A percentile compares a stretch with the other conserved stretches of the same genome.
Evolutionary conservation across 257 asterid species (phyloP).

Genomic region (Primulina eburnea): DNA sequence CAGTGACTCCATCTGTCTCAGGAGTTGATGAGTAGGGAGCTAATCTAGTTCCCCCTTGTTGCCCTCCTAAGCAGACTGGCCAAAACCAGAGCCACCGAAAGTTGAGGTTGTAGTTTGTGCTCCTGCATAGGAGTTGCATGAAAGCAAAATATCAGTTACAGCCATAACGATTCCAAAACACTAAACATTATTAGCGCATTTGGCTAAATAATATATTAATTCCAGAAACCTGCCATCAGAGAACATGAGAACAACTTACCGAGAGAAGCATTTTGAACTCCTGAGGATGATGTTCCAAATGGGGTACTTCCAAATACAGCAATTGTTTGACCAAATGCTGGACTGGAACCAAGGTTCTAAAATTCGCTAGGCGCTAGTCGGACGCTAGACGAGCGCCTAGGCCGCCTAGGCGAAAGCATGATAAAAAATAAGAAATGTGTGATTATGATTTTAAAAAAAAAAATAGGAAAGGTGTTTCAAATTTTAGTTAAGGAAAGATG

Average conservation of each 20-base stretch:
- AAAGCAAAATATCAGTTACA: conserved; percentile 16
- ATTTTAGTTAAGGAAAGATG: too few relatives aligned
- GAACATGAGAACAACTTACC: conserved; percentile 49
- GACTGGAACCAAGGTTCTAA: conserved; percentile 49
- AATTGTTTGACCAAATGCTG: conserved; percentile 44
- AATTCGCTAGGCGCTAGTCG: too few relatives aligned
- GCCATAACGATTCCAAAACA: conserved; percentile 6
- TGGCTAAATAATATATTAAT: conserved; percentile 4
- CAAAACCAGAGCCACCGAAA: conserved; percentile 64
- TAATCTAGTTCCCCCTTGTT: conserved; percentile 64
- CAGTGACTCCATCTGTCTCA: conserved; percentile 40
- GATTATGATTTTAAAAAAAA: too few relatives aligned
- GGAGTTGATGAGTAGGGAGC: conserved; percentile 53
- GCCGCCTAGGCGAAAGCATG: too few relatives aligned
- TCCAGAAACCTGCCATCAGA: conserved; percentile 19
- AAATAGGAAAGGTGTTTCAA: too few relatives aligned
- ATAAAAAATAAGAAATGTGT: too few relatives aligned
- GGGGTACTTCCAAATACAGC: conserved; percentile 67
- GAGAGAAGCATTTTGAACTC: conserved; percentile 69
- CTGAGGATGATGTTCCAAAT: conserved; percentile 64
- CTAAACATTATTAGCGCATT: not conserved
- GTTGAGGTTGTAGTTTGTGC: conserved; percentile 59
- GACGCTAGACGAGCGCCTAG: too few relatives aligned
- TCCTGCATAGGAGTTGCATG: conserved; percentile 40
- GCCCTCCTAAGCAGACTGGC: conserved; percentile 76